These are phyloP conservation scores for Phytophthora europaea DNA, from an alignment of 352 stramenopile species.

Conservation along the genomic window DNA sequence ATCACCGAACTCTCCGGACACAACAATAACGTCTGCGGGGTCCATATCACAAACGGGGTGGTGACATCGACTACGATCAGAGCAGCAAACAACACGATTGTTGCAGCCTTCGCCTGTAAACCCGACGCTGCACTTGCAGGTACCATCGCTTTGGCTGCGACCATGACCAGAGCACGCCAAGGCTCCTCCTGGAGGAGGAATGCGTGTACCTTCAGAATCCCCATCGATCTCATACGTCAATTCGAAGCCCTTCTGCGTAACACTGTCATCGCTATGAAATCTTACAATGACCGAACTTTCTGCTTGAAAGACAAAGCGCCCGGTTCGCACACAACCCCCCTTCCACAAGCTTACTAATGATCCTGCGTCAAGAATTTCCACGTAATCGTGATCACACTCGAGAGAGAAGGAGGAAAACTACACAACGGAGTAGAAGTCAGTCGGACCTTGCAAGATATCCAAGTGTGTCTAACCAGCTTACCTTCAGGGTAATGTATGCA, in stretches of 20 bases:
- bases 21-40: constrained; percentile 50
- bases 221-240: constrained; percentile 58
- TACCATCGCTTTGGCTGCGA: constrained; percentile 35
- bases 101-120: constrained; percentile 77
- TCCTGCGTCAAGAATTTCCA: constrained; percentile 50
- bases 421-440: background rate
- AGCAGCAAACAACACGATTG: constrained; percentile 73
- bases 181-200: constrained; percentile 43
- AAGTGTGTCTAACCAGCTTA: constrained; percentile 12
- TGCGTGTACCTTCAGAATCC: constrained; percentile 12
- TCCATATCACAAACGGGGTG: constrained; percentile 53
- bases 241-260: constrained; percentile 55
- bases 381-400: constrained; percentile 73
- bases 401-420: constrained; percentile 59
- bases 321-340: constrained; percentile 57
- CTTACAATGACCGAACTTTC: constrained; percentile 40
- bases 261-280: constrained; percentile 54
- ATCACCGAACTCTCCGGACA: constrained; percentile 64
- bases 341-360: constrained; percentile 53
- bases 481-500: constrained; percentile 42
- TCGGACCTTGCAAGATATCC: background rate
- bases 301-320: constrained; percentile 53
- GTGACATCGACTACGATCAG: constrained; percentile 43
- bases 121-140: constrained; percentile 69
- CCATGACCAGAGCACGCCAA: constrained; percentile 55